Percentiles rank a stretch among this genome's conserved stretches.
Evolutionary conservation across 2,329 filamentous ascomycete species (phyloP).

Genomic region (Beauveria sp.): DNA sequence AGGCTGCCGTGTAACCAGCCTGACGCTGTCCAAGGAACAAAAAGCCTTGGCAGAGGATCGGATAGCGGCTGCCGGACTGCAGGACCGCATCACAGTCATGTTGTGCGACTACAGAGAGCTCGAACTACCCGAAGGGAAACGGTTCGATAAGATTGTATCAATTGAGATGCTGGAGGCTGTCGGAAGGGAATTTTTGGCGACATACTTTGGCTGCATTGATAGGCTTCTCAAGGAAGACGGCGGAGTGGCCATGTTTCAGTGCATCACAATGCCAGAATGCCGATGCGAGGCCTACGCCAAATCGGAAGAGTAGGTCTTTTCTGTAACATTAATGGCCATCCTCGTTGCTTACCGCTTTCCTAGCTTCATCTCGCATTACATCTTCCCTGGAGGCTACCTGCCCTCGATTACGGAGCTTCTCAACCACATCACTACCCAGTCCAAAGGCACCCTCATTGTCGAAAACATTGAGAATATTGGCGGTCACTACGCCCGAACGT

Average conservation of each 20-base stretch:
- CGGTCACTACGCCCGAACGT: slow-evolving; percentile 62
- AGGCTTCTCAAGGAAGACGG: slow-evolving; percentile 56
- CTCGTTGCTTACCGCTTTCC: slow-evolving; percentile 1
- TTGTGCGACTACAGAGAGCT: slow-evolving; percentile 63
- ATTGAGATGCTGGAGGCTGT: slow-evolving; percentile 76
- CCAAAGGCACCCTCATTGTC: slow-evolving; percentile 54
- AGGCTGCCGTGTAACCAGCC: slow-evolving; percentile 59
- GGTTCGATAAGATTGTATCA: slow-evolving; percentile 64
- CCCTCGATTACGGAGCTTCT: slow-evolving; percentile 50
- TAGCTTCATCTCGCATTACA: slow-evolving; percentile 67
- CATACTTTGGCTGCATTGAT: slow-evolving; percentile 60
- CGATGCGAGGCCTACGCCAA: slow-evolving; percentile 59
- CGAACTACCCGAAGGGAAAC: slow-evolving; percentile 24
- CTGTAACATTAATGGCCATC: too few species aligned
- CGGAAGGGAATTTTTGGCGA: slow-evolving; percentile 57
- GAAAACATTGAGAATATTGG: slow-evolving; percentile 66
- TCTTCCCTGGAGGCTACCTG: slow-evolving; percentile 71
- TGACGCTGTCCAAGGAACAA: slow-evolving; percentile 63
- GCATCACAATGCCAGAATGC: slow-evolving; percentile 67
- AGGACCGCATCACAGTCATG: slow-evolving; percentile 53
- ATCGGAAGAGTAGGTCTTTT: slow-evolving; percentile 47
- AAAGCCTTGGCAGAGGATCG: slow-evolving; percentile 59
- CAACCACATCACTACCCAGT: slow-evolving; percentile 52
- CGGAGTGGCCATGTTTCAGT: slow-evolving; percentile 64
- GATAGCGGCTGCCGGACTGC: slow-evolving; percentile 52